Percentiles rank a stretch among this genome's conserved stretches.
Evolutionary conservation across 495 filamentous ascomycete species (phyloP).

Genomic region (Geoglossum glabrum): DNA sequence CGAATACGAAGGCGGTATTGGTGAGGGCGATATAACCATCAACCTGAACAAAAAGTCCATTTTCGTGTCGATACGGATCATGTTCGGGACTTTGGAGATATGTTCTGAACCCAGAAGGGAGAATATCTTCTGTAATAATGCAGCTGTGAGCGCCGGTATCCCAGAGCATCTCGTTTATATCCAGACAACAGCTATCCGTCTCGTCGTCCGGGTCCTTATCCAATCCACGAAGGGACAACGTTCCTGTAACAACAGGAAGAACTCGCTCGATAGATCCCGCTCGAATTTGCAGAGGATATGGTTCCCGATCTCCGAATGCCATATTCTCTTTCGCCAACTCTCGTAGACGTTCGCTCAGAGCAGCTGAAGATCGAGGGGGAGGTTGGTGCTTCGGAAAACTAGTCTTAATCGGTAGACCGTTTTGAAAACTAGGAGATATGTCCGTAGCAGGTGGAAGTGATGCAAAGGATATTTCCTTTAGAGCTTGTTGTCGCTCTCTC

Average conservation of each 20-base stretch:
- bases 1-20: conserved; percentile 3
- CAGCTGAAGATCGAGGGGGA: neutral
- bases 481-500: neutral
- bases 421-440: neutral
- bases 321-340: conserved; percentile 2
- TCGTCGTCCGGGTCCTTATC: neutral
- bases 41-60: conserved; percentile 6
- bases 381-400: neutral
- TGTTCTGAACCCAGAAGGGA: conserved; percentile 4
- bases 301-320: neutral
- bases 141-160: conserved; percentile 7
- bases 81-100: conserved; percentile 5
- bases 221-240: conserved; percentile 2
- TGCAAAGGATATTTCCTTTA: neutral
- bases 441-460: neutral
- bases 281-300: conserved; percentile 1
- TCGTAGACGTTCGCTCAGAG: neutral
- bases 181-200: neutral
- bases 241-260: neutral
- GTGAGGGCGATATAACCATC: conserved; percentile 4
- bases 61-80: conserved; percentile 5
- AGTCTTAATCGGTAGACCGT: neutral
- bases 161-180: conserved; percentile 7
- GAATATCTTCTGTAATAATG: conserved; percentile 7
- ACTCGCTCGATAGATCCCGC: conserved; percentile 1